Base-by-base conservation (phyloP, 2,329 filamentous ascomycete species). In the Neonectria magnoliae region DNA sequence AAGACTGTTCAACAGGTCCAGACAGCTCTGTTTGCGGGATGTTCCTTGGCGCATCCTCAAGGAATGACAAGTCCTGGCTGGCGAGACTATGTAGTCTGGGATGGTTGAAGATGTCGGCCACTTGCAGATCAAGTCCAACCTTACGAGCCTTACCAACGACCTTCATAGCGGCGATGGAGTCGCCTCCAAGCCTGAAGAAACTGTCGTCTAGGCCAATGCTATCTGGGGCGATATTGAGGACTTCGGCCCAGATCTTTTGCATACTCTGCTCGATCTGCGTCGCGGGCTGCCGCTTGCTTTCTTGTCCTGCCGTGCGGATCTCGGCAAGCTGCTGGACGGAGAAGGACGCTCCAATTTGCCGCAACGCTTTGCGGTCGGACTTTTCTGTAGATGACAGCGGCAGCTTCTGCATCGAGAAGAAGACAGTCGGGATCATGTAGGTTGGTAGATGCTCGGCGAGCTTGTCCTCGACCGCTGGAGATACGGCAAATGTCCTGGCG, bases 141-240 rank as follows among this genome's bases (percentile, higher is more conserved):
- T 60, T 57, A 3, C 66, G 64, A 5, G 59, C 62, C 5, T 61
- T 60, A 1, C 50, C 64, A 2, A 66, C 83, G 4, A 87, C 69
- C 58, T 80, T 82, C 80, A 86, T 87, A 0, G 83, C 83, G 0
- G 78, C 68, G 3, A 86, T 79, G 0, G 83, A 85, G 67, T 85
- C 82, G n/a, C 84, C 84, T 18, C 84, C 84, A 0, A 84, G 77
- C 0, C 76, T 76, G 75, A 85, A 84, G 71, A 86, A 86, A 71
- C 81, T 83, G 64, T 84, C 81, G 5, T 82, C 78, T 1, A 78
- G 62, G 2, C 78, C 78, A 20, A 84, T 80, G 4, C 70, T 65
- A 1, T 77, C 69, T 16, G 75, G 63, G 2, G 73, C 68, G 4
- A 81, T 67, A 2, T 70, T 68, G 3, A 84, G 73, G 0, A 82